These are phyloP conservation scores for Schizophyllum amplum DNA, from an alignment of 1,284 basidiomycete genomes.

Conservation along the genomic window DNA sequence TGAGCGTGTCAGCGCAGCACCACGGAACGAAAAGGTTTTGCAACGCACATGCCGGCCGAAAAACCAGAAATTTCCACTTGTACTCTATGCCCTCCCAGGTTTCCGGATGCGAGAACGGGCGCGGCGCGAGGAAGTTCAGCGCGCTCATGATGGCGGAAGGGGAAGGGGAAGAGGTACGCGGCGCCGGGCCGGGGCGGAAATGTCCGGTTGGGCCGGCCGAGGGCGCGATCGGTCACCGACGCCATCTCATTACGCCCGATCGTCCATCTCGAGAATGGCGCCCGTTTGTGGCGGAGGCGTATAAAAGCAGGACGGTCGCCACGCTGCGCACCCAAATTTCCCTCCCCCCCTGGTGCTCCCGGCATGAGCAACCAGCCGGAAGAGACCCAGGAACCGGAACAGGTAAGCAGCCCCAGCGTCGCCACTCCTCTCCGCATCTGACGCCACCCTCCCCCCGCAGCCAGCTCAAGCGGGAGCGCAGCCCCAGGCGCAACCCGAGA, in stretches of 20 bases:
- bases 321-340: not conserved
- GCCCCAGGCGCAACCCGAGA: constrained; percentile 15
- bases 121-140: constrained; percentile 20
- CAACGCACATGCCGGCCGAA: constrained; percentile 68
- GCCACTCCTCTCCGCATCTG: not conserved
- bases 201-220: constrained; percentile 1
- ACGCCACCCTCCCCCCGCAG: not conserved
- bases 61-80: constrained; percentile 67
- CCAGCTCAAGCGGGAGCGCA: constrained; percentile 25
- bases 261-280: not conserved
- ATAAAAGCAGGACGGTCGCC: not conserved
- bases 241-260: not conserved
- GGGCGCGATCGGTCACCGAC: not conserved
- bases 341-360: not conserved
- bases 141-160: not conserved
- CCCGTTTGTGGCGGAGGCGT: not conserved
- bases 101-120: constrained; percentile 27
- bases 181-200: not conserved
- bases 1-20: constrained; percentile 9
- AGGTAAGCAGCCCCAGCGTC: not conserved
- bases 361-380: not conserved
- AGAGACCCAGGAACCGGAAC: not conserved
- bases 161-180: not conserved
- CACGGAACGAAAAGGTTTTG: constrained; percentile 1
- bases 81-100: constrained; percentile 46